Conservation (phyloP, 2,329 filamentous ascomycete genomes). For the Westerdykella aurantiaca region DNA sequence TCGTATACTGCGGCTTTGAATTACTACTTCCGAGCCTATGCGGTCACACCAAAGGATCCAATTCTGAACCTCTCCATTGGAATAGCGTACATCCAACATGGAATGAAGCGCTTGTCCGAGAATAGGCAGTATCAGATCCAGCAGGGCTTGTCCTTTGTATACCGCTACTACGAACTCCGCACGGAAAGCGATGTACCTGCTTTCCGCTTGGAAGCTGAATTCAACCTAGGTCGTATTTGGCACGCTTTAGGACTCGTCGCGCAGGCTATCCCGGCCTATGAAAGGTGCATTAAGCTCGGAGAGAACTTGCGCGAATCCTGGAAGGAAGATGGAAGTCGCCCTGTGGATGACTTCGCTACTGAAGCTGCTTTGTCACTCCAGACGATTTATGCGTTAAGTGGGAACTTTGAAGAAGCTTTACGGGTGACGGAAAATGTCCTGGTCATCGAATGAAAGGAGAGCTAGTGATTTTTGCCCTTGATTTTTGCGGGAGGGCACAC, state of each 20-base stretch:
- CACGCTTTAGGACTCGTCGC: slow-evolving; percentile 68
- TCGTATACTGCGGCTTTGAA: slow-evolving; percentile 79
- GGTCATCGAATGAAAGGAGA: slow-evolving; percentile 34
- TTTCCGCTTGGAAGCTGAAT: slow-evolving; percentile 69
- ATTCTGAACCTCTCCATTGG: slow-evolving; percentile 77
- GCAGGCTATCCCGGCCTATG: slow-evolving; percentile 68
- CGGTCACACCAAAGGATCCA: slow-evolving; percentile 69
- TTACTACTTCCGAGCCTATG: slow-evolving; percentile 66
- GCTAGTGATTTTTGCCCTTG: too few species aligned
- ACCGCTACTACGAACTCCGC: slow-evolving; percentile 63
- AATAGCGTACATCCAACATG: slow-evolving; percentile 72
- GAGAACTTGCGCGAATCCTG: slow-evolving; percentile 35
- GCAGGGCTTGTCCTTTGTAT: slow-evolving; percentile 77
- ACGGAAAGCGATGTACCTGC: slow-evolving; percentile 38
- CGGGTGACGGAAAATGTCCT: slow-evolving; percentile 55
- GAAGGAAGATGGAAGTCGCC: slow-evolving; percentile 28
- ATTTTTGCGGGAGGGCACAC: too few species aligned
- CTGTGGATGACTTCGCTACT: slow-evolving; percentile 54
- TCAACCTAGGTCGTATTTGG: slow-evolving; percentile 71
- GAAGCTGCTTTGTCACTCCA: slow-evolving; percentile 74
- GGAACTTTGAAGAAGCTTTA: slow-evolving; percentile 57
- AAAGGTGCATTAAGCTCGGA: slow-evolving; percentile 50
- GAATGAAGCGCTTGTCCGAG: slow-evolving; percentile 80
- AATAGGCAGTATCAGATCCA: slow-evolving; percentile 84
- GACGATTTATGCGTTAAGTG: slow-evolving; percentile 59